Base-by-base conservation (phyloP, 2,329 filamentous ascomycete species). In the Claviceps cyperi region DNA sequence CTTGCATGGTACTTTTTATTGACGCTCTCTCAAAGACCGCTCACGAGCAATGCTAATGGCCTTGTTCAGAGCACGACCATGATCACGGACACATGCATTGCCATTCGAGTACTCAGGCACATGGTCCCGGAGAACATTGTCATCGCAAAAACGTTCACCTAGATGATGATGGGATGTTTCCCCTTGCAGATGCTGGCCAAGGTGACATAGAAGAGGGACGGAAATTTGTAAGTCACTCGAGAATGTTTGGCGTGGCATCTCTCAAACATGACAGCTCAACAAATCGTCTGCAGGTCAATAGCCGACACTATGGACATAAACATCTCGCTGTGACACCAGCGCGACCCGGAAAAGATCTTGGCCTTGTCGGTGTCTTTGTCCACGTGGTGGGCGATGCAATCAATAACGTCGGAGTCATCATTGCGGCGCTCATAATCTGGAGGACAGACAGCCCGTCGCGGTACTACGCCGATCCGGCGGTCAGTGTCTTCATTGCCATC, bases 401-500 rank as follows among this genome's bases (percentile, higher is more conserved):
- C 54, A 89, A 88, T 66, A 90, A 90, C 57, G 63, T 88, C 11
- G 84, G 83, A 9, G 84, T 90, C 52, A 86, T 88, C 46, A 68
- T 82, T 37, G 76, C 83, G 1, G 83, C 81, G 0, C 58, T 82
- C 2, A 70, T 86, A 35, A 83, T 89, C 61, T 87, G 83, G 84
- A 69, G 80, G 51, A 69, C 75, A 0, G 60, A 72, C 32, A 78
- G 75, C 32, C 68, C 75, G 1, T 69, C 64, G 3, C 72, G 81
- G 36, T 86, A 76, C 67, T 89, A 88, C 56, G 83, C 81, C 5
- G 85, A 90, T 59, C 84, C 85, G 0, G 81, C 73, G 3, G 75
- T 82, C 36, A 78, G 81, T 51, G 71, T 85, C 61, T 80, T 74
- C 47, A 90, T 89, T 57, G 75, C 81, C 2, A 52, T 86, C n/a